Conservation (phyloP, 2,329 filamentous ascomycete species). For the Xylaria sp. region DNA sequence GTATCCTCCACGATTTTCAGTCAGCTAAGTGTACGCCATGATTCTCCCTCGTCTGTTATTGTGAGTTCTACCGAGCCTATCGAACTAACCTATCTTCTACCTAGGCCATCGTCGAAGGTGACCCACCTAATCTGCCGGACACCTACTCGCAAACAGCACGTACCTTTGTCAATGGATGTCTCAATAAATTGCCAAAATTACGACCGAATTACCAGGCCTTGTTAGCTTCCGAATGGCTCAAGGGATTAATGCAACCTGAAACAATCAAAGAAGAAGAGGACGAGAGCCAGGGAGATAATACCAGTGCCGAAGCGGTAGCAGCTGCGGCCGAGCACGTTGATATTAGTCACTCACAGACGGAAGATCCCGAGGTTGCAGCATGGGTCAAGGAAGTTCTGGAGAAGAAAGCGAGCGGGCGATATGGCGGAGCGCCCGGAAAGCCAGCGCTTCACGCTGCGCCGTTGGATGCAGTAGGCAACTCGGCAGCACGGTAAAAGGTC, state of each 20-base stretch:
- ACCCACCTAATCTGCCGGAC: constrained; percentile 82
- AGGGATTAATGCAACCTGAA: constrained; percentile 65
- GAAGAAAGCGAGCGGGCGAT: constrained; percentile 53
- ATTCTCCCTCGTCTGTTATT: constrained; percentile 4
- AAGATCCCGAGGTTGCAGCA: constrained; percentile 75
- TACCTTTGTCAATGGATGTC: constrained; percentile 81
- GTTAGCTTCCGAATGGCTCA: constrained; percentile 83
- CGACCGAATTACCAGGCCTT: constrained; percentile 93
- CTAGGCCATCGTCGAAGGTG: constrained; percentile 94
- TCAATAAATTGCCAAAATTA: constrained; percentile 87
- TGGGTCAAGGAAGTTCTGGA: constrained; percentile 76
- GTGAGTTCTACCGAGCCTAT: neutral
- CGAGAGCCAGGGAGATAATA: constrained; percentile 32
- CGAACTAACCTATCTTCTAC: constrained; percentile 17
- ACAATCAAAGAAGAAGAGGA: constrained; percentile 35
- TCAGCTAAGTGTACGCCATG: constrained; percentile 79
- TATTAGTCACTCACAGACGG: constrained; percentile 42
- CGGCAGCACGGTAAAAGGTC: constrained; percentile 23
- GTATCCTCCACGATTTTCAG: constrained; percentile 98
- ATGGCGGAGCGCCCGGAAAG: constrained; percentile 48
- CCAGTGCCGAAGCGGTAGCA: constrained; percentile 37
- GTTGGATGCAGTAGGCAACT: constrained; percentile 62
- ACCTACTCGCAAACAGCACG: constrained; percentile 74
- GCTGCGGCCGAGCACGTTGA: constrained; percentile 43
- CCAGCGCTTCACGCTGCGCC: constrained; percentile 86